These are phyloP conservation scores for Fusarium tricinctum DNA, from an alignment of 2,329 filamentous ascomycete genomes.

Conservation along the genomic window DNA sequence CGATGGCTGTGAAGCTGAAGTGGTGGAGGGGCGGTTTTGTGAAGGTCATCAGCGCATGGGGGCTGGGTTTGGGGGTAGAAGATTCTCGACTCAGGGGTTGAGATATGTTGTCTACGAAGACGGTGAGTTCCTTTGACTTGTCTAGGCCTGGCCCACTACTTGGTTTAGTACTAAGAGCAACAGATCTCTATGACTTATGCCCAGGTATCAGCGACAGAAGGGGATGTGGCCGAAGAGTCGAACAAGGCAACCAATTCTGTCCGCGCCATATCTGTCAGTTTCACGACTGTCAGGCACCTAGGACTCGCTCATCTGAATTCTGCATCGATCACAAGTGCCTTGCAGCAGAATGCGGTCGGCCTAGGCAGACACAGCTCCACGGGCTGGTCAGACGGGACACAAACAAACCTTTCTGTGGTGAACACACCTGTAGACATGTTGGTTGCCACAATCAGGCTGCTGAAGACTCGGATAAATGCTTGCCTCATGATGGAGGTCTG, in stretches of 20 bases:
- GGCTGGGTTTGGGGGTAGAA: constrained; percentile 21
- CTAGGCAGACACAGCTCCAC: constrained; percentile 12
- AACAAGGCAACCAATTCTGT: constrained; percentile 31
- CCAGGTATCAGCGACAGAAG: constrained; percentile 23
- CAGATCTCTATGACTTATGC: constrained; percentile 22
- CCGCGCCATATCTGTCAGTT: constrained; percentile 46
- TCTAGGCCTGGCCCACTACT: not conserved
- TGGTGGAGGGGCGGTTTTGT: constrained; percentile 42
- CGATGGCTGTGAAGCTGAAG: constrained; percentile 47
- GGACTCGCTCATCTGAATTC: constrained; percentile 32
- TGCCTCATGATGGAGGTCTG: constrained; percentile 28
- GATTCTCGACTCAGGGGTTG: constrained; percentile 25
- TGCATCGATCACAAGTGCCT: constrained; percentile 41
- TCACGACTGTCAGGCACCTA: constrained; percentile 38
- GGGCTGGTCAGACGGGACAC: not conserved
- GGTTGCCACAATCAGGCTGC: constrained; percentile 36
- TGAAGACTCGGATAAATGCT: constrained; percentile 33
- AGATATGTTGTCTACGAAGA: constrained; percentile 41
- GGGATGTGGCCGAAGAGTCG: constrained; percentile 26
- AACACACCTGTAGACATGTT: constrained; percentile 38
- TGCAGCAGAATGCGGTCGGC: constrained; percentile 31
- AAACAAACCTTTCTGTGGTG: constrained; percentile 36
- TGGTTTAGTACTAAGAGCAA: constrained; percentile 13
- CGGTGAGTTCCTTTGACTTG: constrained; percentile 38
- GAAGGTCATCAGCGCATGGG: constrained; percentile 37